phyloP scores from a whole-genome alignment of 2,329 filamentous ascomycete species.

The Knoxdaviesia capensis region DNA sequence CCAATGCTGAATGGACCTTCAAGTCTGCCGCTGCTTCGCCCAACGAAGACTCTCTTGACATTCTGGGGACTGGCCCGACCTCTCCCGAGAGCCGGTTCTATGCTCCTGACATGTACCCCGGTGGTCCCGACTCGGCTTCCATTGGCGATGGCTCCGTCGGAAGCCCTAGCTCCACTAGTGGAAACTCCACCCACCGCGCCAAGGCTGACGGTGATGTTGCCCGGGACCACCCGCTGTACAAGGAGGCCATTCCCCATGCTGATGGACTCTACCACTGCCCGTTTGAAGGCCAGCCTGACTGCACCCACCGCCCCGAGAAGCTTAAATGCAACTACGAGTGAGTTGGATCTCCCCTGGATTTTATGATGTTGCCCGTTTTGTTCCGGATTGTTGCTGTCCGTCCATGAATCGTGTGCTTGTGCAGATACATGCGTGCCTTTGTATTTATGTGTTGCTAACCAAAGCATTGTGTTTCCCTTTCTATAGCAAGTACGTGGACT shows the following conservation, averaged over 20 bases:
- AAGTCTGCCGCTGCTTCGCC: slow-evolving; percentile 1
- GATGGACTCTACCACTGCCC: slow-evolving; percentile 92
- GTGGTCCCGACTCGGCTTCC: slow-evolving; percentile 12
- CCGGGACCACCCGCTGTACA: slow-evolving; percentile 51
- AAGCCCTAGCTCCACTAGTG: slow-evolving; percentile 16
- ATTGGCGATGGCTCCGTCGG: not conserved
- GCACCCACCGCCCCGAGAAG: slow-evolving; percentile 83
- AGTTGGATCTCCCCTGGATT: slow-evolving; percentile 16
- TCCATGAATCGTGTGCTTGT: no score
- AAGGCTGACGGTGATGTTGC: slow-evolving; percentile 35
- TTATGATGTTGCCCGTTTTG: no score
- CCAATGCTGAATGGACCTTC: not conserved
- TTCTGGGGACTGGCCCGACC: slow-evolving; percentile 7
- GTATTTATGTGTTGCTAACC: not conserved
- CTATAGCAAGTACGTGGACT: slow-evolving; percentile 84
- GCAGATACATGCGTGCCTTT: no score
- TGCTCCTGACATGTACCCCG: slow-evolving; percentile 15
- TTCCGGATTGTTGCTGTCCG: no score
- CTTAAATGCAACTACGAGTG: slow-evolving; percentile 99
- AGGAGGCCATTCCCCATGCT: slow-evolving; percentile 36
- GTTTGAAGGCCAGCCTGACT: slow-evolving; percentile 49
- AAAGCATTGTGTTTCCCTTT: slow-evolving; percentile 1
- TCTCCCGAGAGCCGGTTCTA: slow-evolving; percentile 24
- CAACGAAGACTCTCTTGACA: not conserved
- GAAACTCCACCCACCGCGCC: slow-evolving; percentile 18